Evolutionary conservation across 169 alveolate species (phyloP).

Genomic region (Eimeria acervulina): DNA sequence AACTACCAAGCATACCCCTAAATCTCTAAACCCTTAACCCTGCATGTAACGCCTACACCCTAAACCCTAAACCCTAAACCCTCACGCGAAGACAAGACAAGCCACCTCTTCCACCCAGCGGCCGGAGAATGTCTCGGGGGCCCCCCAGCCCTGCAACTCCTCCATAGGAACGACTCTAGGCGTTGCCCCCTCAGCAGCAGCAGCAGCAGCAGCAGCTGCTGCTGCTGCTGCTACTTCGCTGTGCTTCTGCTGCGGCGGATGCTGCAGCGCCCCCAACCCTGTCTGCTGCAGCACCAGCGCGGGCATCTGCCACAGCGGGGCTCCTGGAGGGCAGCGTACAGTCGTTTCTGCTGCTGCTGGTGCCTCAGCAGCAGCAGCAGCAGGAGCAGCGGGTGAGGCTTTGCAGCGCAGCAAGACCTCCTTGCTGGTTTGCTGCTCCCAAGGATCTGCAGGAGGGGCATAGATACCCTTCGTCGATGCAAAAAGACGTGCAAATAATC

Average conservation of each 20-base stretch:
- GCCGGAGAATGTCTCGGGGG: conserved; percentile 5
- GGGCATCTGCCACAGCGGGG: conserved; percentile 58
- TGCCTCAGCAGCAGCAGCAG: conserved; percentile 1
- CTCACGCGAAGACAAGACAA: conserved; percentile 11
- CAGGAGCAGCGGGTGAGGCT: background rate
- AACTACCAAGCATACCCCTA: background rate
- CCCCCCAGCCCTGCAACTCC: conserved; percentile 53
- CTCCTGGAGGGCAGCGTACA: background rate
- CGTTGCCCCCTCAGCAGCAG: conserved; percentile 28
- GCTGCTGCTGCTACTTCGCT: conserved; percentile 15
- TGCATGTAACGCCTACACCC: background rate
- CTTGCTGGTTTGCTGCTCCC: background rate
- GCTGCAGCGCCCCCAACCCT: background rate
- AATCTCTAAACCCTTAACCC: background rate
- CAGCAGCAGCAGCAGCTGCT: conserved; percentile 31
- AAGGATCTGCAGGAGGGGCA: background rate
- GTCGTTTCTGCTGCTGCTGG: background rate
- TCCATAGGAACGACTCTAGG: background rate
- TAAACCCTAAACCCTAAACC: background rate
- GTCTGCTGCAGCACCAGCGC: conserved; percentile 18
- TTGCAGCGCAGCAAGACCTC: background rate
- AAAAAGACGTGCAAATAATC: background rate
- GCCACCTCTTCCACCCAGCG: conserved; percentile 63
- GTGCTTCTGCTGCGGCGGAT: background rate
- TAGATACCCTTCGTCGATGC: conserved; percentile 15